These are phyloP conservation scores for Skeletonema marinoi DNA, from an alignment of 108 stramenopile species.

Conservation along the genomic window DNA sequence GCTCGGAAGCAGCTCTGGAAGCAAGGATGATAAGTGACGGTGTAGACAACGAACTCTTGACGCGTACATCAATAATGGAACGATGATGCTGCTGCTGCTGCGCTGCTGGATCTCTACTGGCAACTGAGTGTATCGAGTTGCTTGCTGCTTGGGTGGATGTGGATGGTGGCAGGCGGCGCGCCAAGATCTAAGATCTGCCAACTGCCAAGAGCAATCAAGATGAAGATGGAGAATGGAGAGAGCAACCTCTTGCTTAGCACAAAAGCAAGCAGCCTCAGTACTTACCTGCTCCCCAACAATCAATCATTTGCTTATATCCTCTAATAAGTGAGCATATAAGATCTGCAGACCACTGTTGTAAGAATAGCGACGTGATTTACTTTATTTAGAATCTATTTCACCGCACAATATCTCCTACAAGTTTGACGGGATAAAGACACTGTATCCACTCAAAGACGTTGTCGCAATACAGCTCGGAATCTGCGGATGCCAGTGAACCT, in stretches of 20 bases:
- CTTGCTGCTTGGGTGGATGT: too few species aligned
- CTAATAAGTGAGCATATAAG: background rate
- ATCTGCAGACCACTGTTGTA: background rate
- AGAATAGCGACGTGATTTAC: background rate
- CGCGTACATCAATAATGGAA: background rate
- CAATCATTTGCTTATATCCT: too few species aligned
- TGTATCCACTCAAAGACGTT: conserved; percentile 93
- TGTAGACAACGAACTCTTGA: background rate
- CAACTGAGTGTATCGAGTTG: too few species aligned
- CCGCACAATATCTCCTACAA: conserved; percentile 32
- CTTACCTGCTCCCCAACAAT: too few species aligned
- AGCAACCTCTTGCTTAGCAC: too few species aligned
- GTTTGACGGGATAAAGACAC: conserved; percentile 93
- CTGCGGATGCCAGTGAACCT: conserved; percentile 97
- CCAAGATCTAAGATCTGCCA: too few species aligned
- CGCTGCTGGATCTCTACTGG: background rate
- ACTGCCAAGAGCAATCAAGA: too few species aligned
- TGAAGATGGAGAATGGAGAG: too few species aligned
- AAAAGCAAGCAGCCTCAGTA: too few species aligned
- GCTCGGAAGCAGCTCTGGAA: background rate
- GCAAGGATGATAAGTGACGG: background rate
- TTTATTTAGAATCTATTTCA: background rate
- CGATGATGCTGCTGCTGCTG: background rate
- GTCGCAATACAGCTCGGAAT: conserved; percentile 95
- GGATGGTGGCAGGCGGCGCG: too few species aligned